A percentile compares a stretch with the other conserved stretches of the same genome.
Conservation (phyloP, 257 asterid species). For the Leptodermis oblonga region DNA sequence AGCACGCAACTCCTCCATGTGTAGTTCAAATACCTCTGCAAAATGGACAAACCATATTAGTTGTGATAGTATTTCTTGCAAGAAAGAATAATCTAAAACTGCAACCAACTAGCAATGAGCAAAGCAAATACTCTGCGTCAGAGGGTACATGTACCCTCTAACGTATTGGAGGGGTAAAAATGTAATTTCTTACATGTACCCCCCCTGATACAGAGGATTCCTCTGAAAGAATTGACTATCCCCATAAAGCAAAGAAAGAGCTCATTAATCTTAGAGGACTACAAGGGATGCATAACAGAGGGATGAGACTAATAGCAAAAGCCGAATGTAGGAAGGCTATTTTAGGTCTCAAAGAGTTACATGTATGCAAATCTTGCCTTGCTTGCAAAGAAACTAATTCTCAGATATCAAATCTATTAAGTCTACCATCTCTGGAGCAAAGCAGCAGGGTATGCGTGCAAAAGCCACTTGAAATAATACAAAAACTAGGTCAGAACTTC, state of each 20-base stretch:
- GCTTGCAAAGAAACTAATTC: neutral
- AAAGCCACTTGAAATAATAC: neutral
- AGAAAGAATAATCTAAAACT: neutral
- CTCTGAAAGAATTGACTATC: neutral
- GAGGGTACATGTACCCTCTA: no score
- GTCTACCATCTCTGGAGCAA: neutral
- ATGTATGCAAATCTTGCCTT: neutral
- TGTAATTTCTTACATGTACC: no score
- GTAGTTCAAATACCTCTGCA: slow-evolving; percentile 91
- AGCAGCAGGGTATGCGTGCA: neutral
- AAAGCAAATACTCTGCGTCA: no score
- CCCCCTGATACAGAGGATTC: no score
- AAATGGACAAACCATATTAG: neutral
- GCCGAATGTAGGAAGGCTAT: neutral
- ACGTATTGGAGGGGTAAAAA: no score
- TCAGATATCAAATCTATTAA: neutral
- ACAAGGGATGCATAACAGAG: neutral
- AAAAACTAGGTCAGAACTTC: neutral
- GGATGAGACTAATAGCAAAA: neutral
- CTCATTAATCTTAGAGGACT: neutral
- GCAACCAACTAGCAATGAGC: neutral
- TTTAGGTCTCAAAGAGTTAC: neutral
- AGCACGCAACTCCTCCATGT: slow-evolving; percentile 87
- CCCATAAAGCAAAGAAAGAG: neutral
- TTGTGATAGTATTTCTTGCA: neutral